Base-by-base conservation (phyloP, 768 basidiomycete genomes). In the Boletus speciosus region DNA sequence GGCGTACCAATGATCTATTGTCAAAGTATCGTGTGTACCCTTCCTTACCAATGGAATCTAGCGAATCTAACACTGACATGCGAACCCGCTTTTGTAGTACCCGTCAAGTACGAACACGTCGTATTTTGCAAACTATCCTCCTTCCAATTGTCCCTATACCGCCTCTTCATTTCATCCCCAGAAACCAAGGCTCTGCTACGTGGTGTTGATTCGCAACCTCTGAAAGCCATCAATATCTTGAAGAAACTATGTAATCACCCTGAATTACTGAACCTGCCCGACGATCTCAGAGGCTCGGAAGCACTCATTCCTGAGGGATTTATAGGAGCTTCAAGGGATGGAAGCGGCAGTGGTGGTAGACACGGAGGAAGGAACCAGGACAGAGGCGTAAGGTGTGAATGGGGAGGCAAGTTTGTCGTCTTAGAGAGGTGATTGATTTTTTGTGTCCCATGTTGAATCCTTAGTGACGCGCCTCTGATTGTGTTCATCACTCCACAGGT, bases 31-130 rank as follows among this genome's bases (percentile, higher is more conserved):
- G 94, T 95, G 57, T 60, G 92, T 82, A 15, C 11, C 19, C 15
- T 48, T 25, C 10, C 27, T 37, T 51, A 12, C 35, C 29, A 27
- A n/a, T 14, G 15, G 38, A 34, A 47, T 34, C 36, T n/a, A 34
- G 31, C 6, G 4, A 37, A 37, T 43, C 7, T 19, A 36, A 47
- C 14, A 32, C 41, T 61, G 54, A 44, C 37, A 16, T 55, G 36
- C 47, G 52, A 44, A 60, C 51, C 52, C 35, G 58, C 41, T 29
- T 48, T 19, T 19, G 19, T 19, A 98, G 96, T 99, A 29, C 97
- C 97, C 9, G 93, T 99, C 73, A 99, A 99, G 71, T 98, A 98
- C 73, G 97, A 98, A 69, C 93, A 98, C 55, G 90, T 98, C 56
- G 94, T 98, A 0, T 98, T 97, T 72, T 98, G 94, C 68, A 79